Percentiles rank a stretch among this genome's conserved stretches.
Conservation (phyloP, 192 early-diverging fungal genomes). For the Kickxella alabastrina region DNA sequence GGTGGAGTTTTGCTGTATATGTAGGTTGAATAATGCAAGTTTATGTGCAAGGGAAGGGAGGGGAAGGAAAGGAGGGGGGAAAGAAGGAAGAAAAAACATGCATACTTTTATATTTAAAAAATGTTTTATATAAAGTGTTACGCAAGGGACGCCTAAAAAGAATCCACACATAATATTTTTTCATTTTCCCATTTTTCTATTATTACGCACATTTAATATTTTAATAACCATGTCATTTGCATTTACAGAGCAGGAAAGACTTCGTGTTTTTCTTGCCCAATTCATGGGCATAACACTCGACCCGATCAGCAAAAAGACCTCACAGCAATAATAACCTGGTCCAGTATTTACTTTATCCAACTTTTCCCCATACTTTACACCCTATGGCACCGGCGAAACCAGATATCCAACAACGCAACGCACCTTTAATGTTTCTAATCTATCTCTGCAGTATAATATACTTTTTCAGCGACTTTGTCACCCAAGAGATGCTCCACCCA, state of each 20-base stretch:
- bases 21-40: too few species aligned
- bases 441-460: conserved; percentile 16
- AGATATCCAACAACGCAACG: conserved; percentile 13
- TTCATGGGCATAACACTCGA: conserved; percentile 22
- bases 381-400: conserved; percentile 23
- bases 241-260: conserved; percentile 23
- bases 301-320: conserved; percentile 34
- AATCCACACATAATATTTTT: not conserved
- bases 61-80: too few species aligned
- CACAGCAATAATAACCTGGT: conserved; percentile 10
- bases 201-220: not conserved
- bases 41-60: too few species aligned
- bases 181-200: not conserved
- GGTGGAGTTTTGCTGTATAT: too few species aligned
- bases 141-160: not conserved
- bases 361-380: conserved; percentile 19
- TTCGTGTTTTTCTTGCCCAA: conserved; percentile 25
- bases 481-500: conserved; percentile 33
- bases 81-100: too few species aligned
- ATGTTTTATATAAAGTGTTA: not conserved
- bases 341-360: conserved; percentile 10
- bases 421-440: conserved; percentile 2
- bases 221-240: conserved; percentile 27
- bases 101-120: not conserved
- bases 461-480: conserved; percentile 34